These are phyloP conservation scores for Pistacia vera DNA, from an alignment of 345 rosid species.

Conservation along the genomic window DNA sequence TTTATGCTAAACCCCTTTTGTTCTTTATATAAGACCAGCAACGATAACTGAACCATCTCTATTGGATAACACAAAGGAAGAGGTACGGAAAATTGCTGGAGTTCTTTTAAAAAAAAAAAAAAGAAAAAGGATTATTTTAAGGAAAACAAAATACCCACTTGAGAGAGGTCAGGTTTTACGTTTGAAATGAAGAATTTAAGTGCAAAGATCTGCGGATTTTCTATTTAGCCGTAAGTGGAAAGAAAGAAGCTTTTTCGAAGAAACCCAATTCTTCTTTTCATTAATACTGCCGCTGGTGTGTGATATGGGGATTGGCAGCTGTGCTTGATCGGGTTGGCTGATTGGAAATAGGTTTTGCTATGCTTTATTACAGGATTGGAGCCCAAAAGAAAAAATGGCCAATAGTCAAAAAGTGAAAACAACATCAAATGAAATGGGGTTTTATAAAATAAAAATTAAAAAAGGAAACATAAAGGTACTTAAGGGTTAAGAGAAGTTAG, in stretches of 20 bases:
- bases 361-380: slow-evolving; percentile 14
- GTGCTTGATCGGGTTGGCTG: not conserved
- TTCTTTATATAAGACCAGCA: not conserved
- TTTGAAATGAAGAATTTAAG: slow-evolving; percentile 13
- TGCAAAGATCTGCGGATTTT: slow-evolving; percentile 23
- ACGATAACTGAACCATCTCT: not conserved
- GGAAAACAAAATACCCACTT: slow-evolving; percentile 4
- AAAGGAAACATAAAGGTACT: not conserved
- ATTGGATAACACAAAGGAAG: not conserved
- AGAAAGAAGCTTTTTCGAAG: slow-evolving; percentile 18
- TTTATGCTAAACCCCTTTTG: not conserved
- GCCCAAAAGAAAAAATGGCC: not conserved
- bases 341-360: slow-evolving; percentile 9
- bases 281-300: not conserved
- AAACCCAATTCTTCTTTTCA: slow-evolving; percentile 4
- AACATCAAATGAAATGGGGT: not conserved
- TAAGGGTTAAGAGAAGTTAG: not conserved
- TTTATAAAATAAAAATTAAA: not conserved
- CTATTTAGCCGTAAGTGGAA: slow-evolving; percentile 17
- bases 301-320: slow-evolving; percentile 9
- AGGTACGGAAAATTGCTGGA: not conserved
- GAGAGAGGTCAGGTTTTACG: slow-evolving; percentile 1
- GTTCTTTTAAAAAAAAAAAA: not conserved
- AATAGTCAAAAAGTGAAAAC: slow-evolving; percentile 2
- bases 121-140: not conserved